A percentile compares a stretch with the other conserved stretches of the same genome.
Conservation (phyloP, 768 basidiomycete genomes). For the Amanita muscaria region DNA sequence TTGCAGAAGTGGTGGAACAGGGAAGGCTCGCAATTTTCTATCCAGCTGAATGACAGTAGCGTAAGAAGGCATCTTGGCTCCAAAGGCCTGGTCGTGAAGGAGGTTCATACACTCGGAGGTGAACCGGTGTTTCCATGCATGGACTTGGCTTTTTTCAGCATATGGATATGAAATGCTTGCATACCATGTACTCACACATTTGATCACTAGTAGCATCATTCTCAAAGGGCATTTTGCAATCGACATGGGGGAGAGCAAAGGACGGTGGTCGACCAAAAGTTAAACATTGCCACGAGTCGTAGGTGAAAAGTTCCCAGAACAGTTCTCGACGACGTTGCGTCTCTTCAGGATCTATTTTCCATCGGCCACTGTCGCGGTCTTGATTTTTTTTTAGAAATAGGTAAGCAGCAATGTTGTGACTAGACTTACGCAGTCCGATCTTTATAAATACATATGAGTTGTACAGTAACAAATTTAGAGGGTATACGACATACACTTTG, state of each 20-base stretch:
- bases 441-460: slow-evolving; percentile 16
- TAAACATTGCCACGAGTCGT: slow-evolving; percentile 51
- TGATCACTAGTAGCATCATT: slow-evolving; percentile 45
- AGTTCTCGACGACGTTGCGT: slow-evolving; percentile 55
- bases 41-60: slow-evolving; percentile 60
- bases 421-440: slow-evolving; percentile 61
- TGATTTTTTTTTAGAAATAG: slow-evolving; percentile 6
- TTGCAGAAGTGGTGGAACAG: slow-evolving; percentile 57
- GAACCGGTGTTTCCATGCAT: slow-evolving; percentile 65
- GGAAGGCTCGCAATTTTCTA: slow-evolving; percentile 58
- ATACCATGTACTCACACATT: slow-evolving; percentile 37
- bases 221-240: slow-evolving; percentile 51
- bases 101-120: slow-evolving; percentile 60
- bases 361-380: slow-evolving; percentile 67
- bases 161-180: slow-evolving; percentile 1
- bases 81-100: slow-evolving; percentile 64
- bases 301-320: slow-evolving; percentile 58
- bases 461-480: slow-evolving; percentile 5
- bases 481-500: slow-evolving; percentile 48
- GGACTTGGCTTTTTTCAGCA: slow-evolving; percentile 29
- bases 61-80: slow-evolving; percentile 60
- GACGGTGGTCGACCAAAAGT: slow-evolving; percentile 67
- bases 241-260: slow-evolving; percentile 57
- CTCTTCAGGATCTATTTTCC: slow-evolving; percentile 51
- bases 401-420: not conserved